Evolutionary conservation across 768 basidiomycete species (phyloP), one percentile per base, ranked within the genome.

Genomic region (Asterophora parasitica): DNA sequence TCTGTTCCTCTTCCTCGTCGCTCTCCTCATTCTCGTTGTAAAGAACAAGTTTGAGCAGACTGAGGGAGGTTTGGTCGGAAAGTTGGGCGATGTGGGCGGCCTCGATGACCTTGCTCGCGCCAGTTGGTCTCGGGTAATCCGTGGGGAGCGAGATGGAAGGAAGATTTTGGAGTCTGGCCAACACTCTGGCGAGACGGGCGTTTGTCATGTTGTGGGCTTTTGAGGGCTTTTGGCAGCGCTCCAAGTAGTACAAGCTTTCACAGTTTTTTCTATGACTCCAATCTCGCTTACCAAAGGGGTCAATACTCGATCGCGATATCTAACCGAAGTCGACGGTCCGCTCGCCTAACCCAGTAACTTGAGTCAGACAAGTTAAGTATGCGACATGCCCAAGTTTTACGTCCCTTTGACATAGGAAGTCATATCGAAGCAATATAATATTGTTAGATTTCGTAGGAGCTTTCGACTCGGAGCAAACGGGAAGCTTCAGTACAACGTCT

Each of bases 121-220:
- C 82, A 5, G 83, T 73, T 23, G 89, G 85, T 46, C 94, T 74
- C 2, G 95, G 94, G 64, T 96, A 99, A 66, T 98, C 96, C 0
- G 95, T 95, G 0, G 96, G 95, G 27, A 99, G 72, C 6, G 91
- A 90, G 55, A 98, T 85, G 4, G 88, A 85, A 1, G 96, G 94
- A 2, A 94, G 67, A 60, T 85, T 85, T 62, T 85, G 83, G 16
- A 98, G 73, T 54, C 87, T 74, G 17, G 74, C 65, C 12, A 85
- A 57, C 17, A 85, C 82, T 56, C 85, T 73, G 17, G 69, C 65
- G 11, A 88, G 72, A 39, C 75, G 70, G 46, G 65, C 63, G 58
- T 72, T 71, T 32, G 60, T 66, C 74, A 76, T 75, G n/a, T 42
- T 52, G 40, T 26, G 34, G 30, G 39, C n/a, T n/a, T 31, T 32